A percentile compares a stretch with the other conserved stretches of the same genome.
phyloP scores from a whole-genome alignment of 805 yeast species.

The Schizosaccharomyces lindneri region DNA sequence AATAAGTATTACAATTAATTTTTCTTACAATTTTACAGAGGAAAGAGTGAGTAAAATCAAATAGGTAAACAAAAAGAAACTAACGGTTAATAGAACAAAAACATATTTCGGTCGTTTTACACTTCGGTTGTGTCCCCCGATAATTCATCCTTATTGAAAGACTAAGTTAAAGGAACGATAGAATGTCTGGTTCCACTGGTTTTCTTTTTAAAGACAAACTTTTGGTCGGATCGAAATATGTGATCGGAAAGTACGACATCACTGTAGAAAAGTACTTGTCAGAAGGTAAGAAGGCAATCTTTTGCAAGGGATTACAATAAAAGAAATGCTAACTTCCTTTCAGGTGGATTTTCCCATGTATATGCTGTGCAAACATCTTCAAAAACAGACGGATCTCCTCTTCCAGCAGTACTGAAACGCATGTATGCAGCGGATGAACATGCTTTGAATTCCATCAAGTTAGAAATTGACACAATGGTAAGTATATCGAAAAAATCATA shows the following conservation, averaged over 20 bases:
- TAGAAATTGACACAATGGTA: slow-evolving; percentile 87
- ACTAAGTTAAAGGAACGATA: not conserved
- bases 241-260: slow-evolving; percentile 69
- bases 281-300: slow-evolving; percentile 14
- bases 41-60: too few species aligned
- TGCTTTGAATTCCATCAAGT: slow-evolving; percentile 56
- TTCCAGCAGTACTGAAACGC: slow-evolving; percentile 59
- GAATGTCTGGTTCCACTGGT: not conserved
- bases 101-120: not conserved
- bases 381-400: slow-evolving; percentile 14
- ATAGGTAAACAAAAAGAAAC: too few species aligned
- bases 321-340: not conserved
- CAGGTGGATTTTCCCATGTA: slow-evolving; percentile 85
- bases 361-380: slow-evolving; percentile 39
- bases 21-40: too few species aligned
- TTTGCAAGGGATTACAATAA: not conserved
- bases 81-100: not conserved
- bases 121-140: not conserved
- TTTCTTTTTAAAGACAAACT: not conserved
- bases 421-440: slow-evolving; percentile 82
- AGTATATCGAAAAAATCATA: slow-evolving; percentile 22
- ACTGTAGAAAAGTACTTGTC: slow-evolving; percentile 46
- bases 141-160: not conserved
- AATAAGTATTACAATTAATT: too few species aligned
- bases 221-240: slow-evolving; percentile 34